Conservation (phyloP, 2,329 filamentous ascomycete species). For the Colletotrichum spinosum region DNA sequence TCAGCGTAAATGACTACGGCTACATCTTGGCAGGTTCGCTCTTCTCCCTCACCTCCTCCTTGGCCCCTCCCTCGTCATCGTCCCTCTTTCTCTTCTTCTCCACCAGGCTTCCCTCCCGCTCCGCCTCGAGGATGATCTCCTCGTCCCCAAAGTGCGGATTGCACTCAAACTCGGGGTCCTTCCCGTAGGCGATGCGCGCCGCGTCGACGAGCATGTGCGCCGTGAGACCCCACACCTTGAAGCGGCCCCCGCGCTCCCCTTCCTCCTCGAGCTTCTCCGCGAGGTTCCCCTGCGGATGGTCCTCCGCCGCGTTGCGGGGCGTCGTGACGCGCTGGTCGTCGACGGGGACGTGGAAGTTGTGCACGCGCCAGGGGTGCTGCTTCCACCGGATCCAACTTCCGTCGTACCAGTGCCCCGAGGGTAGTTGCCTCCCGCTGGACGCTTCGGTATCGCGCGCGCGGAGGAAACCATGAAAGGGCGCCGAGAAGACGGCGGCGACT, state of each 20-base stretch:
- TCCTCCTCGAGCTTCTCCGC: constrained; percentile 59
- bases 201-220: constrained; percentile 90
- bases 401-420: constrained; percentile 81
- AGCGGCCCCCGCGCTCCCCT: constrained; percentile 64
- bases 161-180: constrained; percentile 86
- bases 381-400: constrained; percentile 87
- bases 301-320: constrained; percentile 52
- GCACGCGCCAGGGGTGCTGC: constrained; percentile 82
- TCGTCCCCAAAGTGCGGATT: constrained; percentile 66
- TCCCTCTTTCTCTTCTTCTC: constrained; percentile 54
- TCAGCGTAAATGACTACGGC: neutral
- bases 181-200: constrained; percentile 83
- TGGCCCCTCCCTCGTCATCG: constrained; percentile 42
- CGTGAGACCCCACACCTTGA: constrained; percentile 96
- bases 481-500: constrained; percentile 93
- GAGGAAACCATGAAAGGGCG: constrained; percentile 87
- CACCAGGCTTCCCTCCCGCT: constrained; percentile 57
- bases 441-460: constrained; percentile 66
- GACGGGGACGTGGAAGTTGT: constrained; percentile 92
- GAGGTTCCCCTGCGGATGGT: constrained; percentile 56
- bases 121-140: constrained; percentile 59
- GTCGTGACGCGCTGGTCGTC: constrained; percentile 76
- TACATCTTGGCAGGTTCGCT: constrained; percentile 37
- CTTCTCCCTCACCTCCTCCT: constrained; percentile 38
- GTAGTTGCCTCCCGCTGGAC: constrained; percentile 52